A percentile compares a stretch with the other conserved stretches of the same genome.
phyloP scores from a whole-genome alignment of 2,329 filamentous ascomycete genomes.

The Alternaria gansuensis region DNA sequence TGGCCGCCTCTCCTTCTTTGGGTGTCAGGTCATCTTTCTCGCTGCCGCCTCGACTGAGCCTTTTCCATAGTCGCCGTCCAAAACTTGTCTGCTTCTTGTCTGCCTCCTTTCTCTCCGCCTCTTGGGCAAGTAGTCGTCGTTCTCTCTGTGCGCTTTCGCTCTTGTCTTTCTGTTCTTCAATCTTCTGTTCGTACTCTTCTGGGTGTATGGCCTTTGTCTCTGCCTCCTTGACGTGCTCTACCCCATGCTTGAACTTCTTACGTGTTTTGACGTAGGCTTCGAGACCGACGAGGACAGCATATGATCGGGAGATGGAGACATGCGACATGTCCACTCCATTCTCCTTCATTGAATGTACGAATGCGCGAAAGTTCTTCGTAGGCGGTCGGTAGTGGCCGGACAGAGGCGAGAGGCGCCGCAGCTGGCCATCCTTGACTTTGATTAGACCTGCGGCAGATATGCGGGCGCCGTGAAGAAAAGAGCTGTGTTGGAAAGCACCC shows the following conservation, averaged over 20 bases:
- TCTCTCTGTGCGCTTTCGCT: slow-evolving; percentile 68
- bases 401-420: slow-evolving; percentile 74
- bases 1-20: slow-evolving; percentile 33
- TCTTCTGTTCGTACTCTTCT: slow-evolving; percentile 61
- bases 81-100: slow-evolving; percentile 49
- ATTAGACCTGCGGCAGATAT: slow-evolving; percentile 86
- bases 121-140: slow-evolving; percentile 60
- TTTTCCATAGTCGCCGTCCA: slow-evolving; percentile 43
- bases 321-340: slow-evolving; percentile 80
- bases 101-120: slow-evolving; percentile 58
- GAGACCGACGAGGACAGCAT: slow-evolving; percentile 81
- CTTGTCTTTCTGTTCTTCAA: slow-evolving; percentile 64
- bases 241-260: slow-evolving; percentile 66
- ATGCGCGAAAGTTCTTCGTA: slow-evolving; percentile 81
- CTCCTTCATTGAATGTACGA: slow-evolving; percentile 75
- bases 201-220: slow-evolving; percentile 70
- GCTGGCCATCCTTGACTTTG: slow-evolving; percentile 80
- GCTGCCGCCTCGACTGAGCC: slow-evolving; percentile 29
- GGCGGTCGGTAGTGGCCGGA: slow-evolving; percentile 86
- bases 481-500: slow-evolving; percentile 89
- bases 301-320: slow-evolving; percentile 81
- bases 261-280: slow-evolving; percentile 80
- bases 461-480: slow-evolving; percentile 82
- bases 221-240: slow-evolving; percentile 61
- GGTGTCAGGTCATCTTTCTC: slow-evolving; percentile 31